Evolutionary conservation across 2,329 filamentous ascomycete species (phyloP), one percentile per base, ranked within the genome.

Genomic region (Exserohilum rostratum): DNA sequence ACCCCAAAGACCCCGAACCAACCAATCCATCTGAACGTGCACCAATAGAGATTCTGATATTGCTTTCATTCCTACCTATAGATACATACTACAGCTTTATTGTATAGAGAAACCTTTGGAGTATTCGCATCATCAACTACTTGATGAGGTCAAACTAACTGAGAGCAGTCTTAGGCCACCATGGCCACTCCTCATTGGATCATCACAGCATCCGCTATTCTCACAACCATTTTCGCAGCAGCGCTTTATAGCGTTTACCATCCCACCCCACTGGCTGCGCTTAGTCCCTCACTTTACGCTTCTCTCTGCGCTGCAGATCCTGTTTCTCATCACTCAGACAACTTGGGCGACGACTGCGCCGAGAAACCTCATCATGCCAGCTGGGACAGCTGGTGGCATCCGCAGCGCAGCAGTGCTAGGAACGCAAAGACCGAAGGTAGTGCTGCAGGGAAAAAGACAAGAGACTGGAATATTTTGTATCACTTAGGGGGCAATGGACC

Each of bases 401-500:
- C 71, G 6, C 61, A 72, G 33, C 56, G 62, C 18, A 58, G 47
- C 17, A 52, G 50, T 18, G 58, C 57, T 12, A 42, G 13, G 5
- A 2, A 34, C 10, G 30, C 39, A 12, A 47, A 59, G 43, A 51
- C 45, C 27, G 54, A 58, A 25, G 56, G 67, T 38, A 63, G 67
- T 15, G 72, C 69, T 15, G 70, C 72, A 6, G 42, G 58, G 6
- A 59, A 64, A 12, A 69, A 64, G 12, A 69, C 64, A 3, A 64
- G 65, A 20, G 72, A 71, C 53, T 83, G 81, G 81, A 79, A 82
- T 60, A 69, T 83, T 22, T 66, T 82, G 27, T 78, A 83, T 58
- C 80, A 85, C 61, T 70, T 84, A 5, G 82, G 83, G 5, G 82
- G 83, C 2, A 81, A 82, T 65, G 79, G 82, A 0, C 83, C 82